These are phyloP conservation scores for Favolaschia claudopus DNA, from an alignment of 768 basidiomycete genomes.

Conservation along the genomic window DNA sequence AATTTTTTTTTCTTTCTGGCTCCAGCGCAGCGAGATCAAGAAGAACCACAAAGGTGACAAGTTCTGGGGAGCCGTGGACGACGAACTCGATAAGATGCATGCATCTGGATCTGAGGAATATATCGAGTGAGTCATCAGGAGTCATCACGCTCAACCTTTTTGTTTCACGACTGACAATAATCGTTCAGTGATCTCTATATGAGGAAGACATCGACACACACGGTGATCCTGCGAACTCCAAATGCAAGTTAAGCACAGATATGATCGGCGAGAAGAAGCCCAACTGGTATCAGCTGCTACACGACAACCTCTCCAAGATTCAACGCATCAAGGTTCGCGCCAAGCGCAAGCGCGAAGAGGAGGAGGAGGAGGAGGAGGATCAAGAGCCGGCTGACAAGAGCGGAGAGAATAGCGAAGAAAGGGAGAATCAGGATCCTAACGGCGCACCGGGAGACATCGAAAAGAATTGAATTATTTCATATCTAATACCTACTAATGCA, in stretches of 20 bases:
- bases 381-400: no score
- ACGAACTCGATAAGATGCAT: background rate
- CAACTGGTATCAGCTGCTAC: background rate
- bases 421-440: background rate
- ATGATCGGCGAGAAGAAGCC: background rate
- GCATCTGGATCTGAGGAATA: background rate
- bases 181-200: background rate
- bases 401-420: no score
- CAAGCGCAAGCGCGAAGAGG: background rate
- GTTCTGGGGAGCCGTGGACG: background rate
- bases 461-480: no score
- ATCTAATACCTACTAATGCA: no score
- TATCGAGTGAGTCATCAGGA: no score
- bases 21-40: background rate
- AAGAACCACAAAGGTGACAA: background rate
- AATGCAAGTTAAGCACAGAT: background rate
- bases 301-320: background rate
- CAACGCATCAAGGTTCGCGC: background rate
- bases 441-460: background rate
- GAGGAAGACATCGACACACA: background rate
- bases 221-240: background rate
- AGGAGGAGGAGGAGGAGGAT: background rate
- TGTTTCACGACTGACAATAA: background rate
- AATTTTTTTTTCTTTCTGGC: background rate
- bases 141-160: background rate